A percentile compares a stretch with the other conserved stretches of the same genome.
Evolutionary conservation across 192 early-diverging fungal species (phyloP).

Genomic region (Haplosporangium gracile): DNA sequence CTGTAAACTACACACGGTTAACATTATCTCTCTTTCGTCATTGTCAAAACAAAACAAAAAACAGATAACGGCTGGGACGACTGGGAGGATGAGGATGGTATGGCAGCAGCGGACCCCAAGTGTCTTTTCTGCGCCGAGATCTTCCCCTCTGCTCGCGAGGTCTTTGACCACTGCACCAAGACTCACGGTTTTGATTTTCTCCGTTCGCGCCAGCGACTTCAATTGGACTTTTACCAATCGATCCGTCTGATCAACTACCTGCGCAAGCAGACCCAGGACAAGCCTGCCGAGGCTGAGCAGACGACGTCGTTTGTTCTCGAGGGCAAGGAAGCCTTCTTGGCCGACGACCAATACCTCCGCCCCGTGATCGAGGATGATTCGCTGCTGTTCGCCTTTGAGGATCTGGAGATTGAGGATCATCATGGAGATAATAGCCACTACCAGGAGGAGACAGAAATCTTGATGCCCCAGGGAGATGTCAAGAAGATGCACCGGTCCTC

Average conservation of each 20-base stretch:
- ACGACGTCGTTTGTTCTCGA: constrained; percentile 18
- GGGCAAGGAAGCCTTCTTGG: constrained; percentile 67
- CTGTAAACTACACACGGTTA: neutral
- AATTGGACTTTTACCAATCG: constrained; percentile 90
- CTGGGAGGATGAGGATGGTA: constrained; percentile 80
- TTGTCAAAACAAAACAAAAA: neutral
- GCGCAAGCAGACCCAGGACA: constrained; percentile 55
- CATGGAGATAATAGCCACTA: constrained; percentile 52
- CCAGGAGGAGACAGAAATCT: constrained; percentile 21
- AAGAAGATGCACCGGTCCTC: constrained; percentile 15
- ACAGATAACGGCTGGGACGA: constrained; percentile 70
- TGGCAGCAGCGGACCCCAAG: constrained; percentile 61
- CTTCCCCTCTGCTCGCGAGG: constrained; percentile 60
- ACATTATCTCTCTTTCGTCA: neutral
- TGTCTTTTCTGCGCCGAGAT: constrained; percentile 79
- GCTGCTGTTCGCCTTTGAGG: constrained; percentile 79
- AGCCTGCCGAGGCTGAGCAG: constrained; percentile 16
- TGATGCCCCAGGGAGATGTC: constrained; percentile 29
- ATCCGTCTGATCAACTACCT: constrained; percentile 84
- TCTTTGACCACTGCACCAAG: constrained; percentile 73
- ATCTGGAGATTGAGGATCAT: constrained; percentile 73
- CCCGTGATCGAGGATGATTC: constrained; percentile 78
- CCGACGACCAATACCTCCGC: constrained; percentile 75
- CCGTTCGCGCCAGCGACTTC: constrained; percentile 52
- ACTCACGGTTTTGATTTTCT: constrained; percentile 80